Evolutionary conservation across 345 rosid genomes (phyloP), one percentile per base, ranked within the genome.

Genomic region (Gossypium herbaceum): DNA sequence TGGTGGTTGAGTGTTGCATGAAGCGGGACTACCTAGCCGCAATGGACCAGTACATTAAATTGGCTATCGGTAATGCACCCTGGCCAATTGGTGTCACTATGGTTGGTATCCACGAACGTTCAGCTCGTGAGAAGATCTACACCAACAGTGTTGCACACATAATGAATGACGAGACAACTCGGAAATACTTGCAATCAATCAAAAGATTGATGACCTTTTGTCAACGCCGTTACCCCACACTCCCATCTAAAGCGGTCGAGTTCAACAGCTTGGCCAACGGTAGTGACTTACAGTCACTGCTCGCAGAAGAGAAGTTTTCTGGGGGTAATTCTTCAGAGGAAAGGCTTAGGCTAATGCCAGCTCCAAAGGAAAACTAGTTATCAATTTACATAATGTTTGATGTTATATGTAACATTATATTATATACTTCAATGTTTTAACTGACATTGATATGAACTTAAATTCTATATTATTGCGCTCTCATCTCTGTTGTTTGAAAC

Each of bases 1-100:
- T 95, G 72, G 68, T 95, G 82, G 99, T 95, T 60, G 80, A 90
- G 61, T 82, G 89, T 90, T 95, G 97, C 86, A 87, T 89, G 84
- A 83, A 84, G 85, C 85, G 99, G 66, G 97, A 93, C 83, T 95
- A 95, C 88, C 89, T 95, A 10, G 98, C 99, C 71, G 99, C 93
- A 52, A 91, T 93, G 99, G 98, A 95, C 82, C 99, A 90, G 15
- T 95, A 95, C 77, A 95, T 95, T 78, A 91, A 84, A 81, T 58
- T 95, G 82, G 96, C 98, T 20, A 95, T 95, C 12, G 99, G 99
- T 7, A 95, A 93, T 78, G 99, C 98, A 16, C 98, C 98, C 19
- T 95, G 99, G 99, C 99, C 99, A 45, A 95, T 95, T 45, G 97
- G 98, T 79, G 99, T 95, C 19, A 95, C 99, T 84, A 95, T 95